Evolutionary conservation across 208 protist species (phyloP).

Genomic region (Acanthamoeba healyi): DNA sequence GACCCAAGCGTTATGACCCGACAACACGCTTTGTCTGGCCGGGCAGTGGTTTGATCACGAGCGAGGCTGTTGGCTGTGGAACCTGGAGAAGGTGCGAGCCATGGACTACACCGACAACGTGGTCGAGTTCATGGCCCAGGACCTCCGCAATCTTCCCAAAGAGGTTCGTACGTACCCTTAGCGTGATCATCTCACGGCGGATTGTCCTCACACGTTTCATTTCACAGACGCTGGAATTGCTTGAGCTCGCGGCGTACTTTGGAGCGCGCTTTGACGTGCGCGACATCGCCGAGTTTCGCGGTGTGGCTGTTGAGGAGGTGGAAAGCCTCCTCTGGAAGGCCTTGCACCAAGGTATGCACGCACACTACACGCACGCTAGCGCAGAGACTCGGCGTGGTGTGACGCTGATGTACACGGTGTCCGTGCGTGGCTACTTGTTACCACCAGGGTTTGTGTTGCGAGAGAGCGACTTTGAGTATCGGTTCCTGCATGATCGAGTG

Average conservation of each 20-base stretch:
- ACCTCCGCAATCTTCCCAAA: conserved; percentile 8
- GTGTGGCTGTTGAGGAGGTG: background rate
- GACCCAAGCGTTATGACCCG: too few relatives aligned
- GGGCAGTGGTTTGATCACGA: conserved; percentile 30
- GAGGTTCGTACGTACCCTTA: too few relatives aligned
- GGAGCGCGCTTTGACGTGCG: conserved; percentile 22
- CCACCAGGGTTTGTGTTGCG: conserved; percentile 21
- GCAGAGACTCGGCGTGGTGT: too few relatives aligned
- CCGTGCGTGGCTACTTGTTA: too few relatives aligned
- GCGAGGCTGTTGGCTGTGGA: background rate
- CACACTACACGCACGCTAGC: too few relatives aligned
- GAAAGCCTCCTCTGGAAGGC: background rate
- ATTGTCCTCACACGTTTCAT: too few relatives aligned
- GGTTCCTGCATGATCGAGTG: conserved; percentile 54
- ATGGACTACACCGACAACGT: conserved; percentile 64
- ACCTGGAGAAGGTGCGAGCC: conserved; percentile 3
- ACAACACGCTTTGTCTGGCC: too few relatives aligned
- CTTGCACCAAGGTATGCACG: conserved; percentile 46
- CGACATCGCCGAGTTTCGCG: background rate
- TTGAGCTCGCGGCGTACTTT: conserved; percentile 40
- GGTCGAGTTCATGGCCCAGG: conserved; percentile 69
- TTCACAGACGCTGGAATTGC: background rate
- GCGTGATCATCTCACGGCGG: too few relatives aligned
- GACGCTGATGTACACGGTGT: too few relatives aligned
- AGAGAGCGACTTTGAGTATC: conserved; percentile 2